Base-by-base conservation (phyloP, 2,329 filamentous ascomycete genomes). In the Colletotrichum falcatum region DNA sequence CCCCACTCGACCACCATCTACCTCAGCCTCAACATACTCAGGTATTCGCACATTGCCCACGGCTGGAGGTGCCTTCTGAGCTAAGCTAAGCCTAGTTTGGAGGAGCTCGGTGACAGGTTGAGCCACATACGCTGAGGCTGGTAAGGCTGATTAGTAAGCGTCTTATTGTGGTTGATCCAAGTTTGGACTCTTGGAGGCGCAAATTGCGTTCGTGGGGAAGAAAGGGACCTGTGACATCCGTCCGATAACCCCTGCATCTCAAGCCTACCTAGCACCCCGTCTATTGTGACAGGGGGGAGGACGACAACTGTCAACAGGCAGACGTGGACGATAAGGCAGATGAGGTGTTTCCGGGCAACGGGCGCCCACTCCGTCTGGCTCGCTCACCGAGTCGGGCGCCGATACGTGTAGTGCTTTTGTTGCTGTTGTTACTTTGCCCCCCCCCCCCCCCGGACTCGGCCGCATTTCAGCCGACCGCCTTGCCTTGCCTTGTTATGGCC, bases 281-380 rank as follows among this genome's bases (percentile, higher is more conserved):
- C 37, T 64, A 62, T 53, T 58, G 51, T 70, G 67, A 70, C 64
- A 70, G 58, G 64, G 67, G 20, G 30, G 44, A 51, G 23, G 26
- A 60, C 33, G 44, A 39, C 37, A 39, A 42, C 37, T 7, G 30
- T 18, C 39, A 39, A 39, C 39, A 7, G 65, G 33, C 58, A 62
- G 58, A 62, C 30, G 39, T 56, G 61, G 37, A 55, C 37, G 30
- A 55, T 49, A 61, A 28, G 55, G 55, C 55, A 66, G n/a, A 61
- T 20, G 48, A 58, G 54, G 58, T 70, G 67, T 70, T 70, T 66
- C 67, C 67, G 67, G 65, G 67, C 67, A 70, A 70, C 67, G 67
- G 67, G 67, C 56, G 56, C 46, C 67, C 63, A 70, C 63, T 46
- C 66, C 42, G 44, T 56, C 61, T 42, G 66, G 62, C 20, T 61